Percentiles rank a stretch among this genome's conserved stretches.
phyloP scores from a whole-genome alignment of 108 stramenopile genomes.

The Cylindrotheca closterium region DNA sequence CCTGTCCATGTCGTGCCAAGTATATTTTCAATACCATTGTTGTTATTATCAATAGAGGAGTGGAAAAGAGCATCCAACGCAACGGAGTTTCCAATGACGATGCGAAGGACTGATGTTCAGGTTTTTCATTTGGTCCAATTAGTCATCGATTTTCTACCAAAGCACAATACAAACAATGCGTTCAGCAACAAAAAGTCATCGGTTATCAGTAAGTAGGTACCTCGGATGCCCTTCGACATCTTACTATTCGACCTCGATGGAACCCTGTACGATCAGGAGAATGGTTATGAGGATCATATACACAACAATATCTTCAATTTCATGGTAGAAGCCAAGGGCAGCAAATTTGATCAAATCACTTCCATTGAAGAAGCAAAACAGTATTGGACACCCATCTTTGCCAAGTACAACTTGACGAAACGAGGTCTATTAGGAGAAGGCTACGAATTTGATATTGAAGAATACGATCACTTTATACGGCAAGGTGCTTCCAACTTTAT shows the following conservation, averaged over 20 bases:
- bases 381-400: constrained; percentile 41
- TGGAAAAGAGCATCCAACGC: too few relatives aligned
- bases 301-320: constrained; percentile 36
- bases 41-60: not conserved
- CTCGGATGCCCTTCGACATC: constrained; percentile 16
- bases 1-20: constrained; percentile 52
- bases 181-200: too few relatives aligned
- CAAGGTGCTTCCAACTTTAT: constrained; percentile 24
- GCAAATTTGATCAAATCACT: constrained; percentile 36
- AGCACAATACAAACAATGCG: too few relatives aligned
- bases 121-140: too few relatives aligned
- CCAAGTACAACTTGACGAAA: constrained; percentile 43
- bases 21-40: constrained; percentile 31
- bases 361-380: constrained; percentile 28
- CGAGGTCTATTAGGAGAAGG: constrained; percentile 41
- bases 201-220: too few relatives aligned
- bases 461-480: constrained; percentile 36
- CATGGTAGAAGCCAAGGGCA: constrained; percentile 35
- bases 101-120: too few relatives aligned
- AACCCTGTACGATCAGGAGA: constrained; percentile 38
- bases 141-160: too few relatives aligned
- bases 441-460: constrained; percentile 30
- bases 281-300: constrained; percentile 36
- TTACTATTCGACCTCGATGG: constrained; percentile 48
- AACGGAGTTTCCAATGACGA: too few relatives aligned